Base-by-base conservation (phyloP, 2,329 filamentous ascomycete genomes). In the Verticillium tricorpus region DNA sequence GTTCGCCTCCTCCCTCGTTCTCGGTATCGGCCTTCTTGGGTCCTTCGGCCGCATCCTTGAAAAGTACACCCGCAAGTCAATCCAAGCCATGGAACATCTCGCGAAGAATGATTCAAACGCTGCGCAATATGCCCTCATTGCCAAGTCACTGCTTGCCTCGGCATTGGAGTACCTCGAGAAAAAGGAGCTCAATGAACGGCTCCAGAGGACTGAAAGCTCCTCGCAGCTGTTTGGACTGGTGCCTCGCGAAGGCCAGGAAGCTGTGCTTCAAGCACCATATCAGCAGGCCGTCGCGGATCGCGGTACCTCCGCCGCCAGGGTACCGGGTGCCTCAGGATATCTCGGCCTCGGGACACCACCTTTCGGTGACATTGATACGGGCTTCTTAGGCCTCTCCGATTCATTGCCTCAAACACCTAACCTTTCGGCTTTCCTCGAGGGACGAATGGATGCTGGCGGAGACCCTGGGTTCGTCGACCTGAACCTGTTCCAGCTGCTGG, bases 1-100 rank as follows among this genome's bases (percentile, higher is more conserved):
- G 0, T 85, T 85, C 63, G 80, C 82, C 0, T 77, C 81, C 1
- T 83, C 82, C 0, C 75, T 85, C 0, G 82, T 84, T 0, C 75
- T 84, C 0, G 82, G 82, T 0, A 73, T 83, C 1, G 82, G 82
- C 0, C 76, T 84, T 0, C 72, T 85, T 0, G 81, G 80, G 1
- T 78, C 78, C 0, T 85, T 84, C 39, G 82, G 82, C 2, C 78
- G 81, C 5, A 77, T 82, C 15, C 74, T 84, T 0, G 82, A 84
- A 60, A 82, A 80, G 61, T 77, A 83, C 62, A 78, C 77, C 1
- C 77, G 76, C 32, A 76, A 78, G 69, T 79, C 80, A 1, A 82
- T 84, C 17, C 69, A 73, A 5, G 77, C 78, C 0, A 73, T 85
- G 2, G 80, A 83, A 56, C 77, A 82, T 62, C 82, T 84, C 57